These are phyloP conservation scores for Amanita polypyramis DNA, from an alignment of 768 basidiomycete species.

Conservation along the genomic window DNA sequence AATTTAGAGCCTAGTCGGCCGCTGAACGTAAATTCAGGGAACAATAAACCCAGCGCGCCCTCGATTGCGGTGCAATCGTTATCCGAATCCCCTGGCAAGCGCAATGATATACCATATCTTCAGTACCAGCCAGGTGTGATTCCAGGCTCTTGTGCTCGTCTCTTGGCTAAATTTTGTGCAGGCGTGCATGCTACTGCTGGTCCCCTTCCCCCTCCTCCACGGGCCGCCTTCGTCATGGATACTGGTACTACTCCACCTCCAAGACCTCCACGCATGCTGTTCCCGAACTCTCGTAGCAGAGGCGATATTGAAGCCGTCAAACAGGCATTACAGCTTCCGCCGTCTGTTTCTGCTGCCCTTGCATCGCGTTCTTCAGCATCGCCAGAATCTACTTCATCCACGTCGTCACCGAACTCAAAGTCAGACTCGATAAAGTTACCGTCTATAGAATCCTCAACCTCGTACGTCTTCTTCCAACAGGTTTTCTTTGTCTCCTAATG, in stretches of 20 bases:
- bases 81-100: constrained; percentile 12
- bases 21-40: constrained; percentile 4
- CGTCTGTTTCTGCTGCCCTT: constrained; percentile 40
- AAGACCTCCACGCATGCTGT: constrained; percentile 52
- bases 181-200: constrained; percentile 62
- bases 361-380: constrained; percentile 13
- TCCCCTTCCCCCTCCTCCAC: constrained; percentile 62
- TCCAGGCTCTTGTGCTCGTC: neutral
- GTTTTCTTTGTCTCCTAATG: constrained; percentile 7
- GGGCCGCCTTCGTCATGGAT: constrained; percentile 40
- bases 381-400: constrained; percentile 10
- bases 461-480: constrained; percentile 10
- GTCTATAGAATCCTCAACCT: neutral
- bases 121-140: constrained; percentile 51
- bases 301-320: constrained; percentile 48
- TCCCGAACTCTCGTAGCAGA: constrained; percentile 35
- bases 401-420: constrained; percentile 9
- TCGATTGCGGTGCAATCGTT: constrained; percentile 8
- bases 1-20: constrained; percentile 24
- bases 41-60: neutral
- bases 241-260: constrained; percentile 39
- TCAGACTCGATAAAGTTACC: neutral
- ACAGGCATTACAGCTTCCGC: constrained; percentile 48
- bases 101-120: constrained; percentile 32
- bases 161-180: constrained; percentile 9